Evolutionary conservation across 331 rosid genomes (phyloP), one percentile per base, ranked within the genome.

Genomic region (Pyracantha coccinea): DNA sequence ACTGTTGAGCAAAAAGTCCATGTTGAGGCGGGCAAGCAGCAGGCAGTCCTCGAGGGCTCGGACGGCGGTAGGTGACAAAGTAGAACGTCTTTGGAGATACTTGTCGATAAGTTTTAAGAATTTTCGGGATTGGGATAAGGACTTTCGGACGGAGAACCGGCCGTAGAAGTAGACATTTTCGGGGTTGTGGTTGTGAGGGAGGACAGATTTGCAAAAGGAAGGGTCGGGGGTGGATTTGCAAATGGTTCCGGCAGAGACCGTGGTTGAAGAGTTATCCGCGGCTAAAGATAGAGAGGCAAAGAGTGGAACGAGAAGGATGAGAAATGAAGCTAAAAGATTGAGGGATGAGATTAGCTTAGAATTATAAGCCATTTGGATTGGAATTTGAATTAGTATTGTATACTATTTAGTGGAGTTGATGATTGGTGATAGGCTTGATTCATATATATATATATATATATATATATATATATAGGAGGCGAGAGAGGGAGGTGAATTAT

Each of bases 1-100:
- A 10, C 93, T 77, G 57, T 81, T 85, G 1, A 66, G 31, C 28
- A 93, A 85, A 71, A 83, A 89, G 62, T 93, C 95, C 7, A 79
- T 74, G 88, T 91, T 93, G 15, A 91, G 83, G 1, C 80, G 90
- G 0, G 87, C 94, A 0, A 91, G 91, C 0, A 87, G 41, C 8
- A 16, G 77, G 61, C 98, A 93, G 72, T 93, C 97, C 69, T 93
- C 75, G 1, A 93, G 90, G 2, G 95, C 95, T 0, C 91, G 83
- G 3, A 86, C 23, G 0, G 97, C 95, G 11, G 85, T 5, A 23
- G 71, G 20, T 2, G 95, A 87, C 20, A 93, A 77, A 0, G 69
- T 28, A 3, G 90, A 77, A 0, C 73, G 76, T 2, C 71, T 66
- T 0, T 27, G 61, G 35, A 93, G 89, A 47, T 87, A 79, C 58